Percentiles rank a stretch among this genome's conserved stretches.
Evolutionary conservation across 2,329 filamentous ascomycete genomes (phyloP).

Genomic region (Colletotrichum ledebouriae): DNA sequence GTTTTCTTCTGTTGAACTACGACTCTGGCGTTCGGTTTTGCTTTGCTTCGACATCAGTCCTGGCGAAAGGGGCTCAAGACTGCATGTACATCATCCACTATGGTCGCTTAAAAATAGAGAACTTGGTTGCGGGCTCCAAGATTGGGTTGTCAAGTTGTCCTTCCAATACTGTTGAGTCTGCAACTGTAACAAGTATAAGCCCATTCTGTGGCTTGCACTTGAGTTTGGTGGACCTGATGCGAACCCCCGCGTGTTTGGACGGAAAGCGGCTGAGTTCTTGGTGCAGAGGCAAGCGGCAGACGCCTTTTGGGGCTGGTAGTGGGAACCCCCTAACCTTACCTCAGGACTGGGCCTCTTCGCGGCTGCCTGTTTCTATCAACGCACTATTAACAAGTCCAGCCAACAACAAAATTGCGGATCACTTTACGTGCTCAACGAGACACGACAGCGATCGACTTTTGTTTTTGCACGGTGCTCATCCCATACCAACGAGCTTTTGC

Average conservation of each 20-base stretch:
- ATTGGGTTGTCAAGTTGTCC: not conserved
- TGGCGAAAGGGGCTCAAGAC: conserved; percentile 34
- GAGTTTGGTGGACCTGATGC: not conserved
- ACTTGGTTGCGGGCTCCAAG: conserved; percentile 17
- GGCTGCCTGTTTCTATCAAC: conserved; percentile 5
- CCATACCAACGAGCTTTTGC: no score
- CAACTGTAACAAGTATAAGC: not conserved
- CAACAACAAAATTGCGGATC: no score
- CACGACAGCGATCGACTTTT: no score
- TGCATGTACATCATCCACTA: conserved; percentile 41
- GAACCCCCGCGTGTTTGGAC: not conserved
- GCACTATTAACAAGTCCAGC: not conserved
- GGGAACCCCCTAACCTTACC: not conserved
- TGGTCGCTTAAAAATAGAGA: conserved; percentile 38
- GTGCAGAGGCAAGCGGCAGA: no score
- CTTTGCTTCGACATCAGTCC: conserved; percentile 39
- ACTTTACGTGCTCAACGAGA: no score
- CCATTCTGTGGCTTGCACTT: not conserved
- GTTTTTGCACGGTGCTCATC: no score
- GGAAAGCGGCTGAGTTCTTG: not conserved
- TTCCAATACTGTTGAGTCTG: no score
- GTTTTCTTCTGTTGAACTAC: conserved; percentile 41
- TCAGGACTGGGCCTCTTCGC: not conserved
- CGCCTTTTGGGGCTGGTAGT: not conserved
- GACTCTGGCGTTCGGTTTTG: conserved; percentile 41